These are phyloP conservation scores for Aureobasidium sp. DNA, from an alignment of 2,329 filamentous ascomycete genomes.

Conservation along the genomic window DNA sequence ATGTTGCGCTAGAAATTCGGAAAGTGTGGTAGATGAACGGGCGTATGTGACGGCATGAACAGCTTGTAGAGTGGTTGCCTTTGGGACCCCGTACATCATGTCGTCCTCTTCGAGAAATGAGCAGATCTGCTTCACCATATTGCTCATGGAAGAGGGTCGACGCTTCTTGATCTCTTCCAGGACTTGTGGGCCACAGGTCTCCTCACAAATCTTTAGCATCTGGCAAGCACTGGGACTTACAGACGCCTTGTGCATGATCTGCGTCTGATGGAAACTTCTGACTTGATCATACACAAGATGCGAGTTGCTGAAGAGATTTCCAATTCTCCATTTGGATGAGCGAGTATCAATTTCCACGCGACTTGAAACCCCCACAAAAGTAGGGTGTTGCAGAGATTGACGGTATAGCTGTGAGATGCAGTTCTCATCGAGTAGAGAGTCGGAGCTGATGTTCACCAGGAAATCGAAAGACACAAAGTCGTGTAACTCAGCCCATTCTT, in stretches of 20 bases:
- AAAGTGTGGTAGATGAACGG: slow-evolving; percentile 21
- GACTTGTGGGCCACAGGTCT: slow-evolving; percentile 25
- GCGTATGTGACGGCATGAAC: slow-evolving; percentile 41
- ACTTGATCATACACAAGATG: neutral
- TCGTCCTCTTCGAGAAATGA: slow-evolving; percentile 44
- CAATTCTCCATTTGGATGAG: slow-evolving; percentile 34
- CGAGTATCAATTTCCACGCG: slow-evolving; percentile 43
- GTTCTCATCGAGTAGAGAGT: slow-evolving; percentile 40
- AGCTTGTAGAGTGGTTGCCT: slow-evolving; percentile 40
- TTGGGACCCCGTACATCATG: slow-evolving; percentile 33
- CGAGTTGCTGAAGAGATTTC: slow-evolving; percentile 34
- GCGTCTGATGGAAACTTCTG: slow-evolving; percentile 42
- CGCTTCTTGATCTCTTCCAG: slow-evolving; percentile 42
- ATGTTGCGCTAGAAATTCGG: slow-evolving; percentile 42
- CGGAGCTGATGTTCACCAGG: slow-evolving; percentile 24
- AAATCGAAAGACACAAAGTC: slow-evolving; percentile 12
- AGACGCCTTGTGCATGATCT: slow-evolving; percentile 43
- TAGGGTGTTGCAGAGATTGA: slow-evolving; percentile 31
- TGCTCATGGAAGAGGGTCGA: slow-evolving; percentile 42
- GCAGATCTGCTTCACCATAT: slow-evolving; percentile 43
- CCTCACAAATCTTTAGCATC: slow-evolving; percentile 42
- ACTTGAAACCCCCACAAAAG: slow-evolving; percentile 42
- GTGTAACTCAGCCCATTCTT: slow-evolving; percentile 1
- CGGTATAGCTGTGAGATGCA: slow-evolving; percentile 40
- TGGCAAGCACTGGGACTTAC: slow-evolving; percentile 45